Base-by-base conservation (phyloP, 805 yeast genomes). In the Cyberlindnera misumaiensis region DNA sequence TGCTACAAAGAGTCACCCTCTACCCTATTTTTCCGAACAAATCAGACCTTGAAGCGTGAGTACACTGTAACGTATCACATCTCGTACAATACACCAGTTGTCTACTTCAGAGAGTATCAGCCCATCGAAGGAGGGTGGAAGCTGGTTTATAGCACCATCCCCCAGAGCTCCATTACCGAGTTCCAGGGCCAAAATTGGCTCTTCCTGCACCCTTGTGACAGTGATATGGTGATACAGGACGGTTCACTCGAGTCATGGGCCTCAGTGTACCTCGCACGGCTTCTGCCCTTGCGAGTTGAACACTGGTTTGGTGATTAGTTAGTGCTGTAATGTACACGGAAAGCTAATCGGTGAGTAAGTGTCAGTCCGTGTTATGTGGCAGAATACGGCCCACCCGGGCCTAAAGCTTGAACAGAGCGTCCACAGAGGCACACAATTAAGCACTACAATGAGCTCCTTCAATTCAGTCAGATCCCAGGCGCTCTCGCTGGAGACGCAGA, bases 381-480 rank as follows among this genome's bases (percentile, higher is more conserved):
- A 20, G 24, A 20, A 6, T 20, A n/a, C 24, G 24, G 24, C 24
- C 24, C n/a, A n/a, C n/a, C n/a, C n/a, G n/a, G n/a, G n/a, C n/a
- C n/a, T n/a, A n/a, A n/a, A n/a, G n/a, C n/a, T n/a, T n/a, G n/a
- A n/a, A n/a, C n/a, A 20, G 24, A 6, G 8, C 24, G 8, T 17
- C 24, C 28, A 36, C 20, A 17, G 18, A 29, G 15, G 9, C 11
- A 18, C 22, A 5, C 12, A 5, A n/a, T 11, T 17, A 14, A 16
- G 24, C n/a, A 36, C 29, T 12, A 25, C 14, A 31, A 60, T 68
- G 53, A 61, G 73, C 9, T 63, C 84, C 3, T 84, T 83, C 57
- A 68, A 76, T 13, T 85, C 85, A 34, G 68, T 77, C 11, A 69
- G 95, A 55, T 66, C 83, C 22, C 83, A 81, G 51, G 77, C 80